Evolutionary conservation across 257 asterid species (phyloP).

Genomic region (Coffea eugenioides): DNA sequence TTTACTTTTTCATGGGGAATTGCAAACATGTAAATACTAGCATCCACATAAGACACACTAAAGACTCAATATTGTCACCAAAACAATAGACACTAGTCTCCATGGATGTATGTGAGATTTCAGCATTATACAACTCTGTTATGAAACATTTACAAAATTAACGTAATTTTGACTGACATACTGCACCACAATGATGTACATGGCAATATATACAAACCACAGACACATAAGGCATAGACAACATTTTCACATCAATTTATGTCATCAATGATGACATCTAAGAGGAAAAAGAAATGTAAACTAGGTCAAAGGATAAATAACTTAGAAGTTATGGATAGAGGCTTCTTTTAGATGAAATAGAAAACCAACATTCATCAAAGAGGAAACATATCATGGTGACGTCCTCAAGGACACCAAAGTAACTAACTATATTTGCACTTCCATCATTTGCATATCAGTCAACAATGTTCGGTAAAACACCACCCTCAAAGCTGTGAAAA

Average conservation of each 20-base stretch:
- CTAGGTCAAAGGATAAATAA: background rate
- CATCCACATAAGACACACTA: background rate
- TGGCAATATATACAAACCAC: background rate
- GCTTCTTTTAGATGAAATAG: background rate
- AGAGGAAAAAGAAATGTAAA: background rate
- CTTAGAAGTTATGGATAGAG: background rate
- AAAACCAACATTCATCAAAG: too few relatives aligned
- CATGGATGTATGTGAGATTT: background rate
- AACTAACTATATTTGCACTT: background rate
- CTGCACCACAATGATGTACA: background rate
- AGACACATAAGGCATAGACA: background rate
- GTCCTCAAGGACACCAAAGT: background rate
- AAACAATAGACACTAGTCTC: background rate
- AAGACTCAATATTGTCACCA: background rate
- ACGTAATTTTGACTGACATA: background rate
- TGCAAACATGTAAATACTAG: background rate
- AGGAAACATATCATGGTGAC: background rate
- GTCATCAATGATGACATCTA: background rate
- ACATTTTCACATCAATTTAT: too few relatives aligned
- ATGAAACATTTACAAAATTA: background rate
- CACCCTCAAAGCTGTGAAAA: background rate
- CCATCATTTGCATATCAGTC: background rate
- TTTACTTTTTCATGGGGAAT: background rate
- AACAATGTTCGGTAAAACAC: background rate
- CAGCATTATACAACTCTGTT: background rate